Conservation (phyloP, 2,329 filamentous ascomycete genomes). For the Phialophora expanda region DNA sequence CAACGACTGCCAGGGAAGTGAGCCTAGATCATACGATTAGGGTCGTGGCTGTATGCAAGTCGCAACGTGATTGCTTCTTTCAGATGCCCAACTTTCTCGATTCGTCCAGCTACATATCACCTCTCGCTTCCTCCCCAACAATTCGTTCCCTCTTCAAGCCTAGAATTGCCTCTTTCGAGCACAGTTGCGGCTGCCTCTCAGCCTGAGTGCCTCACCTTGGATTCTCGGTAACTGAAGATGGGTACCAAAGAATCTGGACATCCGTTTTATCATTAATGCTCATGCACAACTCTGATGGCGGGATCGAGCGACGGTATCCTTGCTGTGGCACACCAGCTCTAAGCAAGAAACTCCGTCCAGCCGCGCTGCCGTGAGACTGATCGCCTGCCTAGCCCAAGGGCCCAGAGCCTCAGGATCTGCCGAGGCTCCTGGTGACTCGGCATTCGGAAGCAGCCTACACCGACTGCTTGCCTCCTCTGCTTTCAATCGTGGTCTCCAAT, state of each 20-base stretch:
- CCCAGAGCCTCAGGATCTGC: neutral
- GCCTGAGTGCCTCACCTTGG: neutral
- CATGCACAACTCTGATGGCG: too few relatives aligned
- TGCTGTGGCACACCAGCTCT: neutral
- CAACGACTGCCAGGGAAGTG: too few relatives aligned
- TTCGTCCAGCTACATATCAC: neutral
- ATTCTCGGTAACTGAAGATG: too few relatives aligned
- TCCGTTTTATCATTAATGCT: neutral
- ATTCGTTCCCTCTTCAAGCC: too few relatives aligned
- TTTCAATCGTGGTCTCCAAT: too few relatives aligned
- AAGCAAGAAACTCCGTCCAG: neutral
- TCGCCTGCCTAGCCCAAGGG: neutral
- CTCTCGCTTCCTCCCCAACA: neutral
- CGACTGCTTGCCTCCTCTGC: too few relatives aligned
- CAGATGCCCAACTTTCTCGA: neutral
- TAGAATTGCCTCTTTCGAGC: too few relatives aligned
- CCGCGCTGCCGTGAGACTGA: neutral
- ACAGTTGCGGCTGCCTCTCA: neutral
- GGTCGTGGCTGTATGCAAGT: neutral
- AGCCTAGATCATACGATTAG: too few relatives aligned
- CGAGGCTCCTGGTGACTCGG: too few relatives aligned
- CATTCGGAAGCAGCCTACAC: too few relatives aligned
- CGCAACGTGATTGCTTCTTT: neutral
- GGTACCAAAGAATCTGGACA: neutral
- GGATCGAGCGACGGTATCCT: neutral